These are phyloP conservation scores for Scheffersomyces insectosa DNA, from an alignment of 1,139 yeast species.

Conservation along the genomic window DNA sequence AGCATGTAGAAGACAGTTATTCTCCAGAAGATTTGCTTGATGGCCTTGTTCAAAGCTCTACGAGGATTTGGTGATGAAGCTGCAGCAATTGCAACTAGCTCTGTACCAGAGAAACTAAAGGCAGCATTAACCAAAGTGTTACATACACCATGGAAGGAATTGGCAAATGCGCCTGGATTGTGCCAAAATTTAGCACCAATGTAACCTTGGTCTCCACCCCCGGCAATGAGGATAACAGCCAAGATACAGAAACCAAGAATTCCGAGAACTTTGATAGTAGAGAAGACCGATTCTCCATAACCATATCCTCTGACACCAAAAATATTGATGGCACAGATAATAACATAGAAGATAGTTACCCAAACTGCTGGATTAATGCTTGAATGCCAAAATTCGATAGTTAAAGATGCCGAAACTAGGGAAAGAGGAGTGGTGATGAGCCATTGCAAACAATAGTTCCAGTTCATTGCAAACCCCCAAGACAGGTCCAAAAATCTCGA, in stretches of 20 bases:
- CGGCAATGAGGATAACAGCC: slow-evolving; percentile 19
- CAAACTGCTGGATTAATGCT: slow-evolving; percentile 19
- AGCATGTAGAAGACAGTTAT: slow-evolving; percentile 24
- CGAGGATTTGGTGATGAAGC: slow-evolving; percentile 22
- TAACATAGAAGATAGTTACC: slow-evolving; percentile 22
- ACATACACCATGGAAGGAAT: slow-evolving; percentile 21
- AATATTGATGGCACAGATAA: slow-evolving; percentile 19
- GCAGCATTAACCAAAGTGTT: slow-evolving; percentile 24
- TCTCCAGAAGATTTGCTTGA: slow-evolving; percentile 25
- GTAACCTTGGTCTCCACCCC: slow-evolving; percentile 20
- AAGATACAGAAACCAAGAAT: slow-evolving; percentile 22
- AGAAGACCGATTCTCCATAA: slow-evolving; percentile 18
- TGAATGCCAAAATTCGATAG: slow-evolving; percentile 22
- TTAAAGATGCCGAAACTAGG: slow-evolving; percentile 23
- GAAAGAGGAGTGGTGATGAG: slow-evolving; percentile 23
- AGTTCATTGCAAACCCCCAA: slow-evolving; percentile 25
- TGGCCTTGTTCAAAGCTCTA: slow-evolving; percentile 22
- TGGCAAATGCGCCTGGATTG: slow-evolving; percentile 21
- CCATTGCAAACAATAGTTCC: slow-evolving; percentile 27
- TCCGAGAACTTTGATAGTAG: slow-evolving; percentile 21
- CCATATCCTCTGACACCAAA: slow-evolving; percentile 22
- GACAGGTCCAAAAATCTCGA: slow-evolving; percentile 24
- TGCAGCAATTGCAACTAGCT: slow-evolving; percentile 26
- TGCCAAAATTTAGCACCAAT: slow-evolving; percentile 22
- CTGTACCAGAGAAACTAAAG: slow-evolving; percentile 26